These are phyloP conservation scores for Pseudocercospora crystallina DNA, from an alignment of 2,329 filamentous ascomycete genomes.

Conservation along the genomic window DNA sequence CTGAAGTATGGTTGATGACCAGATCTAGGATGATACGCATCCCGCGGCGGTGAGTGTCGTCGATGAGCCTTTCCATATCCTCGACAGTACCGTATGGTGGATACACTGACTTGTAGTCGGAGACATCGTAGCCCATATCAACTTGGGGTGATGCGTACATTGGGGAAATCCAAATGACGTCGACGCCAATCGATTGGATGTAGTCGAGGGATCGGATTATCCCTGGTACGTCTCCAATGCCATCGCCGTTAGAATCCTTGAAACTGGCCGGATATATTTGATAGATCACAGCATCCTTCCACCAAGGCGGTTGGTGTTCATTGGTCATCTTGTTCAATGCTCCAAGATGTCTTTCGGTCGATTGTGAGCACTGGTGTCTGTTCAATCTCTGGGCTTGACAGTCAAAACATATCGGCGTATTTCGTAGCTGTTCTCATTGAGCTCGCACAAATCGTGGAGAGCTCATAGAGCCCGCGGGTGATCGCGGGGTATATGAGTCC, in stretches of 20 bases:
- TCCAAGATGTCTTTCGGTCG: no score
- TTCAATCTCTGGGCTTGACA: no score
- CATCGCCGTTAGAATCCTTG: slow-evolving; percentile 53
- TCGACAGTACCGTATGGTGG: slow-evolving; percentile 47
- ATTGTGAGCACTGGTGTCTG: no score
- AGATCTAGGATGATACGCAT: slow-evolving; percentile 52
- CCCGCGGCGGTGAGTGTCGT: slow-evolving; percentile 41
- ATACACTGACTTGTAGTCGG: slow-evolving; percentile 47
- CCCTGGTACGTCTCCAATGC: slow-evolving; percentile 64
- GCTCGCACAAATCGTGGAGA: no score
- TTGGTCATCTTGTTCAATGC: no score
- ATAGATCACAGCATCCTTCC: slow-evolving; percentile 41
- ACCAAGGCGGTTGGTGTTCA: slow-evolving; percentile 27
- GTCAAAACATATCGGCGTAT: no score
- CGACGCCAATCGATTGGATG: slow-evolving; percentile 59
- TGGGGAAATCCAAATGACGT: slow-evolving; percentile 45
- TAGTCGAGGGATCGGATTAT: slow-evolving; percentile 64
- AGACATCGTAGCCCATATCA: slow-evolving; percentile 55
- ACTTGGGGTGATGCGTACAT: slow-evolving; percentile 53
- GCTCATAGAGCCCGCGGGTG: no score
- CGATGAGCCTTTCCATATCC: slow-evolving; percentile 47
- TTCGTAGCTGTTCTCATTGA: no score
- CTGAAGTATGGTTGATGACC: slow-evolving; percentile 29
- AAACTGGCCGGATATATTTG: slow-evolving; percentile 61
- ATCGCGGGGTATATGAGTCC: no score